Conservation (phyloP, 2,329 filamentous ascomycete genomes). For the Colletotrichum cuscutae region DNA sequence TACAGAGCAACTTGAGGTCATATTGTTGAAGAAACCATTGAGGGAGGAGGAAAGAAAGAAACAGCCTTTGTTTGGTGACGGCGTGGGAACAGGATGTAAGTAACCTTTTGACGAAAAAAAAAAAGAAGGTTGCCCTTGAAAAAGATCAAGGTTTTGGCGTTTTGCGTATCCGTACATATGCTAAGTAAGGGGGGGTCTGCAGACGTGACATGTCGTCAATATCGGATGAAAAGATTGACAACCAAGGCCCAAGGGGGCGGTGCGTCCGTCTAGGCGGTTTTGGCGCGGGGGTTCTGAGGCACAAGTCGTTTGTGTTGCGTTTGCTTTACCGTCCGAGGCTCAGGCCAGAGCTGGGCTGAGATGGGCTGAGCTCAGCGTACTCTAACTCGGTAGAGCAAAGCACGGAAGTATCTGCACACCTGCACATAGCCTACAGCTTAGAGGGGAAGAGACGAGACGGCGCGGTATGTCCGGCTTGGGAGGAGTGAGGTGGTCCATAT, state of each 20-base stretch:
- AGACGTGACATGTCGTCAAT: constrained; percentile 14
- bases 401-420: not conserved
- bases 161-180: not conserved
- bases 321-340: not conserved
- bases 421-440: not conserved
- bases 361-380: too few species aligned
- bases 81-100: not conserved
- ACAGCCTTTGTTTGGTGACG: constrained; percentile 12
- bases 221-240: constrained; percentile 32
- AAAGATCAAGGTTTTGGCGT: constrained; percentile 20
- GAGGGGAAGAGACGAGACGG: constrained; percentile 11
- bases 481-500: not conserved
- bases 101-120: not conserved
- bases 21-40: too few species aligned
- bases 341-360: too few species aligned
- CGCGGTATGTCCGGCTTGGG: not conserved
- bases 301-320: constrained; percentile 13
- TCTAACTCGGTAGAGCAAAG: not conserved
- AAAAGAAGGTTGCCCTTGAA: not conserved
- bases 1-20: not conserved
- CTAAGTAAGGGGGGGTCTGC: constrained; percentile 12
- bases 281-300: constrained; percentile 20
- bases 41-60: not conserved
- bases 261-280: not conserved
- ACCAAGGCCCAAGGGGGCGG: not conserved